A percentile compares a stretch with the other conserved stretches of the same genome.
phyloP scores from a whole-genome alignment of 768 basidiomycete genomes.

The Asterophora parasitica region DNA sequence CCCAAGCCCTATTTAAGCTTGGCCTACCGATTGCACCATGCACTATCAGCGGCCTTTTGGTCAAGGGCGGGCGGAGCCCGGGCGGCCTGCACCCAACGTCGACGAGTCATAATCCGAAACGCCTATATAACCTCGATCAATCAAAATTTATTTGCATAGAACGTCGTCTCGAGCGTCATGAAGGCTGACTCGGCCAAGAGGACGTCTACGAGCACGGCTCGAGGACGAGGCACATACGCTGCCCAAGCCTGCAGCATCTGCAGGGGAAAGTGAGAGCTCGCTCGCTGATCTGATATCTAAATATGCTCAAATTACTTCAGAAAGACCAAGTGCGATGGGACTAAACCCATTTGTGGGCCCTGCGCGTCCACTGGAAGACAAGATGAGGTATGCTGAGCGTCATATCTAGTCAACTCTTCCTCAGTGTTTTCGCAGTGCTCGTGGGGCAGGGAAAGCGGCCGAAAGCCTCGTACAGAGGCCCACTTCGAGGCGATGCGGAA shows the following conservation, averaged over 20 bases:
- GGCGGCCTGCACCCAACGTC: no score
- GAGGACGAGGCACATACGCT: slow-evolving; percentile 34
- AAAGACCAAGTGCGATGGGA: slow-evolving; percentile 44
- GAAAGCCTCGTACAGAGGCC: slow-evolving; percentile 39
- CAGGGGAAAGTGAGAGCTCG: slow-evolving; percentile 32
- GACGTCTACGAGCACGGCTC: slow-evolving; percentile 19
- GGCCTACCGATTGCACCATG: no score
- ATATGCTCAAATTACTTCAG: slow-evolving; percentile 18
- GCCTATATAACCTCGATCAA: no score
- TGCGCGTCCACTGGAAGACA: slow-evolving; percentile 34
- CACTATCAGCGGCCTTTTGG: no score
- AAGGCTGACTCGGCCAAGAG: slow-evolving; percentile 21
- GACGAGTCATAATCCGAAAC: no score
- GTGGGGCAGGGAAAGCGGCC: slow-evolving; percentile 38
- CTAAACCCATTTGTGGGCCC: slow-evolving; percentile 37
- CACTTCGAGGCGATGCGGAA: slow-evolving; percentile 43
- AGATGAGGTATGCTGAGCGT: slow-evolving; percentile 27
- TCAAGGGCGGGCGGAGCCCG: no score
- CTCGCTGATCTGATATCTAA: neutral
- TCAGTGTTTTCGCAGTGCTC: slow-evolving; percentile 28
- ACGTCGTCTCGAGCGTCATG: slow-evolving; percentile 12
- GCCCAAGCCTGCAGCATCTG: slow-evolving; percentile 34
- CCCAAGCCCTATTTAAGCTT: no score
- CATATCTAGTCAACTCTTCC: neutral
- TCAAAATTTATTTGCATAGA: slow-evolving; percentile 5